Conservation (phyloP, 768 basidiomycete genomes). For the Russula olivacea region DNA sequence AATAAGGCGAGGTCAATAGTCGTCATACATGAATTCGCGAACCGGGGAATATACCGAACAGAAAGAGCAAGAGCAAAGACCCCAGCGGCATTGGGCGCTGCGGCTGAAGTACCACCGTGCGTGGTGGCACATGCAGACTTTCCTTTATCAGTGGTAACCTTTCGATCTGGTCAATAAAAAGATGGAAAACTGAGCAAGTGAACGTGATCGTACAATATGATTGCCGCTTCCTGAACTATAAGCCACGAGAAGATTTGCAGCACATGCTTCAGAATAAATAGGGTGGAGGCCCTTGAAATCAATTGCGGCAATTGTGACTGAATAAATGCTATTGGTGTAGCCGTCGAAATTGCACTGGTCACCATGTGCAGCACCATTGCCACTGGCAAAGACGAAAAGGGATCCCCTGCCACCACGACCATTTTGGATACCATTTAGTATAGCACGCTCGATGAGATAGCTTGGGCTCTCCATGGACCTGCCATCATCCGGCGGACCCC, state of each 20-base stretch:
- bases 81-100: conserved; percentile 93
- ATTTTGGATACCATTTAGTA: conserved; percentile 88
- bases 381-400: conserved; percentile 94
- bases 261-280: conserved; percentile 95
- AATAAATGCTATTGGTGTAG: conserved; percentile 97
- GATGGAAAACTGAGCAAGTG: conserved; percentile 4
- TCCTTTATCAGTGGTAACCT: conserved; percentile 95
- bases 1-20: conserved; percentile 16
- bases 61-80: conserved; percentile 88
- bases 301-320: conserved; percentile 91
- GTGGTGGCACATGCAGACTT: conserved; percentile 69
- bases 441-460: conserved; percentile 86
- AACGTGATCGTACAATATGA: conserved; percentile 65
- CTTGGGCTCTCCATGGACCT: conserved; percentile 90
- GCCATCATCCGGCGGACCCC: conserved; percentile 97
- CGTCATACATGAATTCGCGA: not conserved
- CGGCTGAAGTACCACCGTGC: conserved; percentile 97
- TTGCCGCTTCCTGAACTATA: conserved; percentile 94
- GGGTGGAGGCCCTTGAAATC: conserved; percentile 93
- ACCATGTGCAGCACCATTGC: conserved; percentile 84
- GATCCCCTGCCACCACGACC: conserved; percentile 88
- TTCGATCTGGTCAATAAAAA: conserved; percentile 24
- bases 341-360: conserved; percentile 99
- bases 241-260: conserved; percentile 94
- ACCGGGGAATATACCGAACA: conserved; percentile 53